Base-by-base conservation (phyloP, 176 grass and related monocot genomes). In the Microstegium vimineum region DNA sequence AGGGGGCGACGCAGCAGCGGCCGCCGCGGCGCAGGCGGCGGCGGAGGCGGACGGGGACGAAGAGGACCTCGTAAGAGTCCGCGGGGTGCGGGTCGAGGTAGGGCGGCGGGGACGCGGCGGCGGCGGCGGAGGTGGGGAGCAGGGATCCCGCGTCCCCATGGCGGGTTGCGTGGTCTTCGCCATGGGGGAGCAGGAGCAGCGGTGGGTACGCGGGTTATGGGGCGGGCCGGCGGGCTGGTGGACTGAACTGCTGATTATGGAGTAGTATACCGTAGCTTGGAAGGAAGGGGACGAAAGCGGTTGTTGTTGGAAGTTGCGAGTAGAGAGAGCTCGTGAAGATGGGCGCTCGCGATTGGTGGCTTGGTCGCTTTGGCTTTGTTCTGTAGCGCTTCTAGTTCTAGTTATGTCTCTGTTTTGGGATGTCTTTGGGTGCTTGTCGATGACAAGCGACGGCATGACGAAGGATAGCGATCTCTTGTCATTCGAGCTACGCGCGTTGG, bases 1-100 rank as follows among this genome's bases (percentile, higher is more conserved):
- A 15, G 12, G 80, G 71, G 23, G 12, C 16, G 62, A 86, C 0
- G 85, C 85, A 82, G 83, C 85, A 75, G 78, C 82, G 33, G 76
- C 79, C 66, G 52, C 75, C 73, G 20, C 63, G 71, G 71, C 64
- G 87, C 26, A 74, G 84, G 35, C 84, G 86, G 72, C 76, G 79
- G 78, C 60, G 86, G 86, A 91, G 18, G 10, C 71, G 85, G 69
- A 90, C 70, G 71, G 85, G 88, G 82, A 95, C 30, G 25, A 94
- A 31, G 57, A 84, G 52, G 71, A 84, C 62, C 66, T 56, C 51
- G 69, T 20, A 77, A 47, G 79, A 66, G 75, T 31, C 59, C 33
- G 70, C 15, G 8, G 49, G 27, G 75, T 51, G 73, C 59, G 18
- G 20, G 49, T 43, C 56, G 27, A 64, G 67, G 38, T 77, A 80